Evolutionary conservation across 2,329 filamentous ascomycete genomes (phyloP), one percentile per base, ranked within the genome.

Genomic region (Calonectria fujianensis): DNA sequence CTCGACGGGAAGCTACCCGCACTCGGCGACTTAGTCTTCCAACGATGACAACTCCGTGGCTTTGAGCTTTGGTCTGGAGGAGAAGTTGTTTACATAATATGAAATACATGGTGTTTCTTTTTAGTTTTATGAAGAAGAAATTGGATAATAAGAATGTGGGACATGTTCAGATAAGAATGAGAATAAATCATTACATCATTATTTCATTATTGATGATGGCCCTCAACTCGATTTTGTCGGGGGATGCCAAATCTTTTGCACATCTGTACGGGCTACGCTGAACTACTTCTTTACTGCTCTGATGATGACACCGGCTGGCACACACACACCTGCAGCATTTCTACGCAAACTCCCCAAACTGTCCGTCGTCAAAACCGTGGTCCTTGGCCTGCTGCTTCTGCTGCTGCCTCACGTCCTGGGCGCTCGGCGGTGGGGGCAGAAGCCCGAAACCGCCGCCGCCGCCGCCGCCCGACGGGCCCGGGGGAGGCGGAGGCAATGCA

Each of bases 311-410:
- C 31, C 39, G 3, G 50, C 27, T 24, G 39, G 27, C 24, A n/a
- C 35, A 16, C 37, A 20, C 31, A 51, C 35, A 11, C 32, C 2
- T 1, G 11, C 32, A 11, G 10, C 32, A 8, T 50, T 7, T 8
- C 74, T 75, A 92, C 63, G 90, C 90, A 86, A 97, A 97, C 85
- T 97, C 95, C 27, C 95, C 95, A 90, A 96, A 96, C 82, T 96
- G 94, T 1, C 95, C 95, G 83, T 98, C 94, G 81, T 97, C 95
- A 80, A 97, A 97, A 0, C 95, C 95, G 77, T 96, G 81, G 73
- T 95, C 93, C 81, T 93, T 87, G 7, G 89, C 86, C 16, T 90
- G 89, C 80, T 86, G 86, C 80, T 90, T 88, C 85, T 91, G 90
- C 84, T 80, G 75, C 69, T 90, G 88, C 85, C 91, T 92, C n/a